phyloP scores from a whole-genome alignment of 257 asterid genomes.

The Solanum sitiens region DNA sequence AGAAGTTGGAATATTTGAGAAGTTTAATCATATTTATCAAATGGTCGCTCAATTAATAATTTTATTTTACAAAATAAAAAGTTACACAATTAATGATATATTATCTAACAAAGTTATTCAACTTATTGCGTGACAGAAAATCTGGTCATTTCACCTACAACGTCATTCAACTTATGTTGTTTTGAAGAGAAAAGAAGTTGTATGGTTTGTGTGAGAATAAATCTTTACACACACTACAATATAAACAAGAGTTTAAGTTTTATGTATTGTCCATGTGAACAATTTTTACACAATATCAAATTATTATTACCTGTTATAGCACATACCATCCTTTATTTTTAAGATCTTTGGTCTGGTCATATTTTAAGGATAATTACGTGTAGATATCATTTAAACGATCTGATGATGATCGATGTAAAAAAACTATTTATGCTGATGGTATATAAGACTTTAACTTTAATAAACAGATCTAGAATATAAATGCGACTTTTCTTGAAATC shows the following conservation, averaged over 20 bases:
- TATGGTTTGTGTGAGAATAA: not conserved
- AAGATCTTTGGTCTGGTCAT: not conserved
- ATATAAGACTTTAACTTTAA: too few relatives aligned
- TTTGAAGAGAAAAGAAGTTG: not conserved
- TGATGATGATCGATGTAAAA: too few relatives aligned
- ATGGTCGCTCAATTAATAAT: not conserved
- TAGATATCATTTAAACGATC: too few relatives aligned
- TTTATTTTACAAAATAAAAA: too few relatives aligned
- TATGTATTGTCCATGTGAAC: not conserved
- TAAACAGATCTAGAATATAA: not conserved
- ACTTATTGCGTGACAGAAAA: accelerated
- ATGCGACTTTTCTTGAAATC: not conserved
- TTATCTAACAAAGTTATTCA: too few relatives aligned
- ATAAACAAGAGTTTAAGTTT: too few relatives aligned
- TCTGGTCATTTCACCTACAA: too few relatives aligned
- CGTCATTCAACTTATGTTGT: not conserved
- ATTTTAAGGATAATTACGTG: not conserved
- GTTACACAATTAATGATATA: too few relatives aligned
- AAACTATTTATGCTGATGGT: too few relatives aligned
- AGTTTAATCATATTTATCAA: not conserved
- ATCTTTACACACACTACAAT: not conserved
- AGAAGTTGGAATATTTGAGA: not conserved
- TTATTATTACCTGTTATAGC: not conserved
- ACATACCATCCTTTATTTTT: not conserved
- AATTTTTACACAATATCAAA: not conserved